These are phyloP conservation scores for Pseudogymnoascus sp. DNA, from an alignment of 2,329 filamentous ascomycete species.

Conservation along the genomic window DNA sequence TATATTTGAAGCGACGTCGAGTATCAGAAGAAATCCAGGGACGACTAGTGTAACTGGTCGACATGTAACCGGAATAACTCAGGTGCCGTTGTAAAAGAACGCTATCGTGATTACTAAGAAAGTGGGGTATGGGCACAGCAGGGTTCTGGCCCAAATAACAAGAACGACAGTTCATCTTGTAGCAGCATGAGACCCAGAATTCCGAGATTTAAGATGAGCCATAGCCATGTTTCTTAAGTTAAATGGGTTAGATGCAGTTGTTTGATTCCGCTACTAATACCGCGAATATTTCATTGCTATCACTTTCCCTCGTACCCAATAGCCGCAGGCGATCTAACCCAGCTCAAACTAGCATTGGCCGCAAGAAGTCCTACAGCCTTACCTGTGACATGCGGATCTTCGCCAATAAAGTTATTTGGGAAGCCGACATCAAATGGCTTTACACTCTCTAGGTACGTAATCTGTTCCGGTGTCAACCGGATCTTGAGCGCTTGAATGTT, in stretches of 20 bases:
- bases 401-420: slow-evolving; percentile 50
- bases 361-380: background rate
- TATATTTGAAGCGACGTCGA: background rate
- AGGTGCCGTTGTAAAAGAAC: background rate
- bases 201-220: background rate
- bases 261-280: background rate
- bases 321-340: background rate
- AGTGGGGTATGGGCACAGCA: too few species aligned
- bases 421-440: slow-evolving; percentile 58
- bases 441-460: slow-evolving; percentile 56
- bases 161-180: too few species aligned
- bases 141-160: too few species aligned
- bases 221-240: background rate
- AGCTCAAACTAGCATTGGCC: background rate
- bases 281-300: background rate
- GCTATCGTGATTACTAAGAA: too few species aligned
- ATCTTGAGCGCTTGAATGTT: slow-evolving; percentile 62
- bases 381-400: slow-evolving; percentile 22
- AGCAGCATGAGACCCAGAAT: too few species aligned
- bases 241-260: background rate
- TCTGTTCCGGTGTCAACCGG: slow-evolving; percentile 50
- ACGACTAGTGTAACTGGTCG: background rate
- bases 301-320: background rate
- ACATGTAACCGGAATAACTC: background rate
- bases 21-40: background rate